phyloP scores from a whole-genome alignment of 2,329 filamentous ascomycete species.

The Calonectria pauciramosa region DNA sequence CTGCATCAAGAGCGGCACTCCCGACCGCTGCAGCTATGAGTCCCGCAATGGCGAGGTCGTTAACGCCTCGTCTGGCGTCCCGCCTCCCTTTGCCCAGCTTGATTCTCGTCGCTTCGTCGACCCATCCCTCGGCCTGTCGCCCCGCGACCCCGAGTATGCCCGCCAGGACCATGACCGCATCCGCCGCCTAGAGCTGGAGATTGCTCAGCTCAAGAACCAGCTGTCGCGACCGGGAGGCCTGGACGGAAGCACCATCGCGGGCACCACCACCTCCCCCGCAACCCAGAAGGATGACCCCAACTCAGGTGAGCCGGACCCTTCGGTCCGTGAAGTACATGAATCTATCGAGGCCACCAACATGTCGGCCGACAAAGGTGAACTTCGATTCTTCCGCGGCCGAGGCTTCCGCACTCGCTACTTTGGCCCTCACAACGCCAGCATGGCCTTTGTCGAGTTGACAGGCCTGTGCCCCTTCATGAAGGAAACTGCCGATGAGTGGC shows the following conservation, averaged over 20 bases:
- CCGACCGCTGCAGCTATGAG: slow-evolving; percentile 72
- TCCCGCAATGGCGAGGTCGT: slow-evolving; percentile 66
- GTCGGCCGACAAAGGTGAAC: slow-evolving; percentile 63
- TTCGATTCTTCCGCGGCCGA: slow-evolving; percentile 70
- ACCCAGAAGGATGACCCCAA: slow-evolving; percentile 60
- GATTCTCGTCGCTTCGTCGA: slow-evolving; percentile 55
- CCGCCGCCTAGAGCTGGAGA: slow-evolving; percentile 70
- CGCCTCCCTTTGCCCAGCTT: slow-evolving; percentile 58
- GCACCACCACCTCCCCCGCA: slow-evolving; percentile 59
- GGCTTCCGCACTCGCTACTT: slow-evolving; percentile 73
- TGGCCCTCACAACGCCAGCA: slow-evolving; percentile 71
- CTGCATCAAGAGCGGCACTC: slow-evolving; percentile 73
- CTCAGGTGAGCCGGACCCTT: slow-evolving; percentile 49
- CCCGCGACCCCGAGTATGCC: slow-evolving; percentile 53
- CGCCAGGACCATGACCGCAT: slow-evolving; percentile 70
- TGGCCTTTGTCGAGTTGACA: slow-evolving; percentile 70
- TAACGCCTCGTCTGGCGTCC: slow-evolving; percentile 61
- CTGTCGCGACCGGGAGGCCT: slow-evolving; percentile 61
- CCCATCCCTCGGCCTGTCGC: slow-evolving; percentile 45
- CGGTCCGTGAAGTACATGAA: slow-evolving; percentile 55
- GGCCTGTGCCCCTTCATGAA: slow-evolving; percentile 73
- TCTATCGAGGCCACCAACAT: slow-evolving; percentile 56
- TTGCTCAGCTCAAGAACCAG: slow-evolving; percentile 68
- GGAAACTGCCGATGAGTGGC: slow-evolving; percentile 73
- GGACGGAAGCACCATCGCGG: slow-evolving; percentile 66